Evolutionary conservation across 108 stramenopile genomes (phyloP), one percentile per base, ranked within the genome.

Genomic region (Discostella stelligeroides): DNA sequence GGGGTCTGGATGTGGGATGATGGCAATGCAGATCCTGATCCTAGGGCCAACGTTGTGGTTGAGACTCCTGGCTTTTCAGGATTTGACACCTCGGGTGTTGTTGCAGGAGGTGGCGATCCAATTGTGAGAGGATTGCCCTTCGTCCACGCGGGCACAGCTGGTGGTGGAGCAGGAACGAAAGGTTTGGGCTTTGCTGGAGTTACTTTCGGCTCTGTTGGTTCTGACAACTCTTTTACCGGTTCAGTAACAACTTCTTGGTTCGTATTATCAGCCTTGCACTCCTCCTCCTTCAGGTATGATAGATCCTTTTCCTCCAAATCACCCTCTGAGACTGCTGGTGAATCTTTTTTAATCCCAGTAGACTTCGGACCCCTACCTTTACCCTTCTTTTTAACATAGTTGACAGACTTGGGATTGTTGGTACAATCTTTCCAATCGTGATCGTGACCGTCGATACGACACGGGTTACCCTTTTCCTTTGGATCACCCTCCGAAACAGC

Each of bases 361-460:
- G 34, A 34, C 6, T 34, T 45, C n/a, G n/a, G n/a, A 18, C n/a
- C 43, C 71, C 25, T 3, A 34, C 54, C 50, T 25, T 63, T 51
- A 27, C 59, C 51, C 40, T 54, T 47, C 59, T 40, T 54, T 20
- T 29, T 39, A 10, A 20, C 21, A 34, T 56, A 72, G 55, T 63
- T 63, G 21, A 63, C 71, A 4, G 71, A 72, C 23, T 61, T 60
- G 37, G 71, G 60, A 61, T 72, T 72, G 28, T 50, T 48, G 12
- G 61, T 61, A 18, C 71, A 72, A 43, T 72, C 71, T 30, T 63
- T 63, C 71, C 71, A 72, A 47, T 72, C 71, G 38, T 72, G 71
- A 11, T 72, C 42, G n/a, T 72, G 71, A 27, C 71, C 71, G 55
- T 72, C 71, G 41, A 54, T 63, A 0, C 62, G 62, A 18, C 71